These are phyloP conservation scores for Ilyonectria robusta DNA, from an alignment of 2,329 filamentous ascomycete genomes.

Conservation along the genomic window DNA sequence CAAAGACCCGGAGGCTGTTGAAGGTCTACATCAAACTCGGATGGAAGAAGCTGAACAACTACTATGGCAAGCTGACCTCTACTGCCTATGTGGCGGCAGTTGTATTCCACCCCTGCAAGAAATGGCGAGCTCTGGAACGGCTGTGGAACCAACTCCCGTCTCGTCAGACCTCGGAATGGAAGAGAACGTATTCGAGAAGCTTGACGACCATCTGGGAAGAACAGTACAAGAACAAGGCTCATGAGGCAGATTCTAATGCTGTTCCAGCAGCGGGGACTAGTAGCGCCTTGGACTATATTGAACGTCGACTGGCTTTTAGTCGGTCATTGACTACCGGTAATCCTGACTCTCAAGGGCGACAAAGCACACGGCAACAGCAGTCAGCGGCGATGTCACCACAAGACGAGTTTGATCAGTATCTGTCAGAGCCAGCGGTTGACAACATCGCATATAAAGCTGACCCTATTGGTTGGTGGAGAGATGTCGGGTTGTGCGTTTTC, in stretches of 20 bases:
- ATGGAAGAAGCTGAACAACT: too few relatives aligned
- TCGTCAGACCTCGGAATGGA: neutral
- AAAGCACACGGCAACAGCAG: neutral
- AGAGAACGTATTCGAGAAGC: neutral
- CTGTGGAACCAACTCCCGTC: neutral
- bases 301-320: neutral
- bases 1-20: too few relatives aligned
- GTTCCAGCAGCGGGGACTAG: neutral
- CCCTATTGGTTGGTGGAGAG: too few relatives aligned
- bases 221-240: neutral
- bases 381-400: neutral
- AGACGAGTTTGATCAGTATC: neutral
- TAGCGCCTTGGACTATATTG: neutral
- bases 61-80: neutral
- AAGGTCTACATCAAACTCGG: too few relatives aligned
- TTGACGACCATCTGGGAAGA: neutral
- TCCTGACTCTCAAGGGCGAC: slow-evolving; percentile 2
- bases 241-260: neutral
- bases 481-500: too few relatives aligned
- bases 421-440: neutral
- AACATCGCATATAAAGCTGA: neutral
- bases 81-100: neutral
- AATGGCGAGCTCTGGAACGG: neutral
- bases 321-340: neutral
- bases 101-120: neutral